Base-by-base conservation (phyloP, 2,329 filamentous ascomycete species). In the Aureobasidium sp. region DNA sequence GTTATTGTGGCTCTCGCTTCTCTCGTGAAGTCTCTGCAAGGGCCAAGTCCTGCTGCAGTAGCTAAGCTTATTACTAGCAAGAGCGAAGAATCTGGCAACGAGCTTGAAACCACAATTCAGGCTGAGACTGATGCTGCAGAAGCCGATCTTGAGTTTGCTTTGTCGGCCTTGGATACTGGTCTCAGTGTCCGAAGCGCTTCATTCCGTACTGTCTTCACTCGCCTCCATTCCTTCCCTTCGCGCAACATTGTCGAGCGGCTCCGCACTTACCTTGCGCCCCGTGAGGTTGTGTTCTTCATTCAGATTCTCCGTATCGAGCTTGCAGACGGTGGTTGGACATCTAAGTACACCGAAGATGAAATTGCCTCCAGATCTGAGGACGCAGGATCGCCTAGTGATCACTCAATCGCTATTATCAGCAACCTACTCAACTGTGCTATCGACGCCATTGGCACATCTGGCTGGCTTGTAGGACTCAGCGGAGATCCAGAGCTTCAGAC, bases 301-400 rank as follows among this genome's bases (percentile, higher is more conserved):
- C 83, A 88, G 66, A 79, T 92, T 6, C 79, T 93, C 34, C 85
- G 89, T 62, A 81, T 87, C 66, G 88, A 92, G 74, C 80, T 93
- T 50, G 84, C 86, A 57, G 84, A 86, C 66, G 89, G 89, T 63
- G 86, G 87, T 36, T 93, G 89, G 89, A 90, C 87, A 0, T 83
- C 85, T 20, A 81, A 84, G 26, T 91, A 92, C 72, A 75, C 89
- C 41, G 87, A 89, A 67, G 82, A 84, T 62, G 43, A 55, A 20
- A 24, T 56, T 29, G 48, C 60, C 4, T 86, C 90, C 67, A 79
- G 83, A 24, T 84, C 63, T 9, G 59, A 62, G 7, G 65, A 74
- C 13, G 73, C 77, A 20, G 74, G 76, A 15, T 76, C 79, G 3
- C 83, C 85, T 0, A 84, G 87, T 24, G 86, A 91, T 68, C 84